Evolutionary conservation across 805 yeast species (phyloP).

Genomic region (Candida coleopterorum): DNA sequence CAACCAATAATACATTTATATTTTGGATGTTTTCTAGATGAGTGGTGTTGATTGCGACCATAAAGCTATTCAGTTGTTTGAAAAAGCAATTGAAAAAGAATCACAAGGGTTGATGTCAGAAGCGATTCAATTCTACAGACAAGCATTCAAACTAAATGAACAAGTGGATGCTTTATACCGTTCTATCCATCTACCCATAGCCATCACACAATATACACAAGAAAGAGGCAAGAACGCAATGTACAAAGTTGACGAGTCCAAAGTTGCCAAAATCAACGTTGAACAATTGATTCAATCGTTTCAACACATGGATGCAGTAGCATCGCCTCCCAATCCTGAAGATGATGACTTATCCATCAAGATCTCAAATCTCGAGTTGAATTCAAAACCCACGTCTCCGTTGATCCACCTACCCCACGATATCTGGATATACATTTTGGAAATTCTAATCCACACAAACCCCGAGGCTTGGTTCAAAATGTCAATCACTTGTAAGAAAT

Average conservation of each 20-base stretch:
- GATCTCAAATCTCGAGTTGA: slow-evolving; percentile 21
- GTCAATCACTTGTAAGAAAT: slow-evolving; percentile 52
- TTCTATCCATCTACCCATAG: slow-evolving; percentile 44
- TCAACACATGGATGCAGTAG: slow-evolving; percentile 23
- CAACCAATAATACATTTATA: too few relatives aligned
- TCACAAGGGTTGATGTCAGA: slow-evolving; percentile 73
- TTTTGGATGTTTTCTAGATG: too few relatives aligned
- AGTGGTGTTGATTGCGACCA: slow-evolving; percentile 12
- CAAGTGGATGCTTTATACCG: slow-evolving; percentile 69
- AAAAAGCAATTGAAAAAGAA: slow-evolving; percentile 68
- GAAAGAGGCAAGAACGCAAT: slow-evolving; percentile 26
- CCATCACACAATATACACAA: slow-evolving; percentile 22
- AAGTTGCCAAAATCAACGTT: slow-evolving; percentile 39
- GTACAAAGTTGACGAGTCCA: slow-evolving; percentile 29
- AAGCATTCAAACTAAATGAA: slow-evolving; percentile 56
- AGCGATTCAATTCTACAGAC: slow-evolving; percentile 68
- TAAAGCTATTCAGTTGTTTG: slow-evolving; percentile 62
- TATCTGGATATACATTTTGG: slow-evolving; percentile 48
- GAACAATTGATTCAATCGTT: slow-evolving; percentile 34
- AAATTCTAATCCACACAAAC: slow-evolving; percentile 39
- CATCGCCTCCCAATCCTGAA: slow-evolving; percentile 22
- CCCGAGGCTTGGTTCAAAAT: slow-evolving; percentile 66
- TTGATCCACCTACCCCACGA: slow-evolving; percentile 48
- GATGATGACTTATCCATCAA: slow-evolving; percentile 19
- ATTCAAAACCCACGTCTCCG: slow-evolving; percentile 30